These are phyloP conservation scores for Persicaria tinctoria DNA, from an alignment of 148 eudicot species.

Conservation along the genomic window DNA sequence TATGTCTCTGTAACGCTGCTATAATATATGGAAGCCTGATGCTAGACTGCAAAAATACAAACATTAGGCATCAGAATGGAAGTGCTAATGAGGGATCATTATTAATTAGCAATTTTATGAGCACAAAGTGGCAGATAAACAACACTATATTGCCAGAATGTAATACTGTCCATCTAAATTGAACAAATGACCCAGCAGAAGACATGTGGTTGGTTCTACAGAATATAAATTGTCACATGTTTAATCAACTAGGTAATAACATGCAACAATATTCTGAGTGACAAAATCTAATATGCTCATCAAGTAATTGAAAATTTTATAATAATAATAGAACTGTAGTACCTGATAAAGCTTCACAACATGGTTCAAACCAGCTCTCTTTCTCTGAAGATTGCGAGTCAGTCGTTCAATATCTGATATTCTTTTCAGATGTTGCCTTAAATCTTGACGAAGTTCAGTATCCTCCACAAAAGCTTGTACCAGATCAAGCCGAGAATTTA, in stretches of 20 bases:
- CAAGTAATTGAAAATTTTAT: not conserved
- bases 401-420: slow-evolving; percentile 87
- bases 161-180: not conserved
- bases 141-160: not conserved
- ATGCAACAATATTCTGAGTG: not conserved
- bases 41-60: slow-evolving; percentile 55
- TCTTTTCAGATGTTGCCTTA: slow-evolving; percentile 87
- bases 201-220: not conserved
- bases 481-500: slow-evolving; percentile 69
- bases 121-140: not conserved
- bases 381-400: slow-evolving; percentile 58
- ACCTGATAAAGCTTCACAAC: slow-evolving; percentile 99
- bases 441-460: slow-evolving; percentile 76
- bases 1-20: slow-evolving; percentile 56
- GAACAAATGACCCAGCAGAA: not conserved
- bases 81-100: not conserved
- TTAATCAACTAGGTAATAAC: not conserved
- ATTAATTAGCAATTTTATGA: not conserved
- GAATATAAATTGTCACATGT: not conserved
- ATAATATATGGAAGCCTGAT: slow-evolving; percentile 85
- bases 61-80: not conserved
- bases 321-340: not conserved
- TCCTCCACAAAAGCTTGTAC: slow-evolving; percentile 96
- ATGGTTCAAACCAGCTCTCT: slow-evolving; percentile 63
- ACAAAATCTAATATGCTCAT: not conserved